Evolutionary conservation across 345 rosid genomes (phyloP).

Genomic region (Hibiscus tridactylites): DNA sequence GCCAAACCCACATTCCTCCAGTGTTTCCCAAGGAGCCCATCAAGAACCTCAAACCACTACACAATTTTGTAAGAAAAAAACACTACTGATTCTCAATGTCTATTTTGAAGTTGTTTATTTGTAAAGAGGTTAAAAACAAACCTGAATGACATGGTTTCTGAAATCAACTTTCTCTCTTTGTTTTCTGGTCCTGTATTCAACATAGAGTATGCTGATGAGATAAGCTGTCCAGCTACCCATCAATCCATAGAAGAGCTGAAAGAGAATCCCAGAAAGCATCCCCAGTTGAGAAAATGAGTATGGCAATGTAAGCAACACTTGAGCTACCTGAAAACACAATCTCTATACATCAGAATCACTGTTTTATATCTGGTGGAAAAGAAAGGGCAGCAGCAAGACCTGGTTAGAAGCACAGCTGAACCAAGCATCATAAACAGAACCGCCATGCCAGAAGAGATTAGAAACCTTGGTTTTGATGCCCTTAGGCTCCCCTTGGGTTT

Average conservation of each 20-base stretch:
- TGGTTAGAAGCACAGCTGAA: conserved; percentile 98
- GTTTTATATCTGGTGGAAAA: not conserved
- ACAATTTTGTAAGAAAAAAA: not conserved
- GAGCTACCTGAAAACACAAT: conserved; percentile 75
- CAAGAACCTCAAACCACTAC: conserved; percentile 99
- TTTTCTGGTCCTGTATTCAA: conserved; percentile 93
- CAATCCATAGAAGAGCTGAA: conserved; percentile 91
- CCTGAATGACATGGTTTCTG: conserved; percentile 99
- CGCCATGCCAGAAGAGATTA: conserved; percentile 87
- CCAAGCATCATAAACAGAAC: conserved; percentile 97
- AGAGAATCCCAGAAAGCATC: conserved; percentile 82
- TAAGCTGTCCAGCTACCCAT: conserved; percentile 99
- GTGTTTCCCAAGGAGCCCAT: conserved; percentile 90
- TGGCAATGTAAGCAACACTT: conserved; percentile 89
- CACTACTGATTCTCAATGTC: not conserved
- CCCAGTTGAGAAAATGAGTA: conserved; percentile 99
- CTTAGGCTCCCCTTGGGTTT: conserved; percentile 55
- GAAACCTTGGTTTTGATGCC: conserved; percentile 59
- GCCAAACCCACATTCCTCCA: conserved; percentile 99
- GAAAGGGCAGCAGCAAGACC: conserved; percentile 27
- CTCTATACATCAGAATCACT: not conserved
- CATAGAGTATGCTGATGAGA: conserved; percentile 83
- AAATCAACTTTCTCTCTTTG: conserved; percentile 94
- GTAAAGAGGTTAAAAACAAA: not conserved
- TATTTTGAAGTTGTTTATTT: not conserved